Conservation (phyloP, 2,329 filamentous ascomycete genomes). For the Stylonectria norvegica region DNA sequence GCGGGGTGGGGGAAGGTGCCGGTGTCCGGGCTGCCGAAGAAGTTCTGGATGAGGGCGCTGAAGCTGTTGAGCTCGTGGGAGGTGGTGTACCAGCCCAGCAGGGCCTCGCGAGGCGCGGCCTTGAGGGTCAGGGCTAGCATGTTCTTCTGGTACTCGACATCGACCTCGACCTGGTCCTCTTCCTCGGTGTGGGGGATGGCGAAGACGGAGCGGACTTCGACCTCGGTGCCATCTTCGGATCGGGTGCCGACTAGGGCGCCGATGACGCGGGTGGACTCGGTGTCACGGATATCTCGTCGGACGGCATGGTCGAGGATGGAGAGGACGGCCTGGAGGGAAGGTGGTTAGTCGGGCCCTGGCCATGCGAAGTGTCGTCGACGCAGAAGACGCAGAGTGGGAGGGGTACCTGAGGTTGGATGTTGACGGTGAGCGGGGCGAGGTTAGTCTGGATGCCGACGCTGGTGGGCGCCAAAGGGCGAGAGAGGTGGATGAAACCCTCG, state of each 20-base stretch:
- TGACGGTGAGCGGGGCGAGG: slow-evolving; percentile 87
- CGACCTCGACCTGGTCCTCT: slow-evolving; percentile 97
- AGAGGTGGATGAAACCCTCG: slow-evolving; percentile 90
- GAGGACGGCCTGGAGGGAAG: slow-evolving; percentile 57
- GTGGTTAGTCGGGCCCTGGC: neutral
- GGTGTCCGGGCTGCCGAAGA: slow-evolving; percentile 94
- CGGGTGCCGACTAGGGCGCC: slow-evolving; percentile 90
- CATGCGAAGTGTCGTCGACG: neutral
- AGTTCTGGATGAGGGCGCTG: slow-evolving; percentile 96
- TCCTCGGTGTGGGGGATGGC: slow-evolving; percentile 98
- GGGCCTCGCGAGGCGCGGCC: slow-evolving; percentile 86
- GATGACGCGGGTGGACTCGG: slow-evolving; percentile 92
- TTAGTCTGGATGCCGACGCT: slow-evolving; percentile 75
- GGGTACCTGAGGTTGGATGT: slow-evolving; percentile 85
- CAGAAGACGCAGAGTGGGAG: slow-evolving; percentile 9
- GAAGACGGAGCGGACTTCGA: slow-evolving; percentile 94
- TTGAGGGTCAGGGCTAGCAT: slow-evolving; percentile 95
- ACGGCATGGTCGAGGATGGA: slow-evolving; percentile 89
- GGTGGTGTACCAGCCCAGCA: slow-evolving; percentile 98
- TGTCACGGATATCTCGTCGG: slow-evolving; percentile 70
- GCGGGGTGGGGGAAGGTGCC: slow-evolving; percentile 98
- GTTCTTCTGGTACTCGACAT: slow-evolving; percentile 99
- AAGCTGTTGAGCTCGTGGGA: slow-evolving; percentile 97
- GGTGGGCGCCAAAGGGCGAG: slow-evolving; percentile 83
- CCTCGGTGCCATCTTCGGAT: slow-evolving; percentile 94